Conservation (phyloP, 352 stramenopile genomes). For the Phytophthora cryptogea region DNA sequence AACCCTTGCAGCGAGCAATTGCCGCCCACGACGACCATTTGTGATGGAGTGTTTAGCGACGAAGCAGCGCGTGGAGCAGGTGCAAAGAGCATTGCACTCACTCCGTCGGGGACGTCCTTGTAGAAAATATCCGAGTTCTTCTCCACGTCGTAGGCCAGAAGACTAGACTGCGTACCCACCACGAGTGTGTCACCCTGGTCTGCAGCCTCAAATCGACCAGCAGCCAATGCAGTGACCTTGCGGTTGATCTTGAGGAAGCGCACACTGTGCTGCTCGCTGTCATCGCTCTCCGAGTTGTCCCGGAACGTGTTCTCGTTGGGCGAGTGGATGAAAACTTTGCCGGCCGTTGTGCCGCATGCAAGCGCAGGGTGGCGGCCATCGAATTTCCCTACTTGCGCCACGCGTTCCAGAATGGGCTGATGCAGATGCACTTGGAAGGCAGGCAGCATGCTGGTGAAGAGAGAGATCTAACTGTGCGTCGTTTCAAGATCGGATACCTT, state of each 20-base stretch:
- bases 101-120: slow-evolving; percentile 87
- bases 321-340: slow-evolving; percentile 93
- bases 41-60: slow-evolving; percentile 32
- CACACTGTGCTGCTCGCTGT: slow-evolving; percentile 51
- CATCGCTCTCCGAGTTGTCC: slow-evolving; percentile 37
- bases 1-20: slow-evolving; percentile 94
- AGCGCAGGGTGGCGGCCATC: slow-evolving; percentile 80
- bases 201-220: slow-evolving; percentile 67
- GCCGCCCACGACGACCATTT: slow-evolving; percentile 90
- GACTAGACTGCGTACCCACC: slow-evolving; percentile 88
- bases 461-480: slow-evolving; percentile 13
- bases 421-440: slow-evolving; percentile 85
- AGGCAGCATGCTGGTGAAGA: slow-evolving; percentile 54
- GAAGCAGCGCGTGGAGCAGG: slow-evolving; percentile 37
- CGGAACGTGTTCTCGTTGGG: slow-evolving; percentile 76
- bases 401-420: slow-evolving; percentile 76
- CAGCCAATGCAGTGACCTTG: slow-evolving; percentile 77
- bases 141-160: slow-evolving; percentile 93
- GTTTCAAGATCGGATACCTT: slow-evolving; percentile 37
- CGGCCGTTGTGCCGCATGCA: slow-evolving; percentile 83
- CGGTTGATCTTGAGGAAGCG: slow-evolving; percentile 94
- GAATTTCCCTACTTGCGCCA: slow-evolving; percentile 80
- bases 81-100: slow-evolving; percentile 84
- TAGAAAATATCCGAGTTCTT: slow-evolving; percentile 95
- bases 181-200: slow-evolving; percentile 83